Evolutionary conservation across 176 grass and related monocot genomes (phyloP).

Genomic region (Phyllostachys edulis): DNA sequence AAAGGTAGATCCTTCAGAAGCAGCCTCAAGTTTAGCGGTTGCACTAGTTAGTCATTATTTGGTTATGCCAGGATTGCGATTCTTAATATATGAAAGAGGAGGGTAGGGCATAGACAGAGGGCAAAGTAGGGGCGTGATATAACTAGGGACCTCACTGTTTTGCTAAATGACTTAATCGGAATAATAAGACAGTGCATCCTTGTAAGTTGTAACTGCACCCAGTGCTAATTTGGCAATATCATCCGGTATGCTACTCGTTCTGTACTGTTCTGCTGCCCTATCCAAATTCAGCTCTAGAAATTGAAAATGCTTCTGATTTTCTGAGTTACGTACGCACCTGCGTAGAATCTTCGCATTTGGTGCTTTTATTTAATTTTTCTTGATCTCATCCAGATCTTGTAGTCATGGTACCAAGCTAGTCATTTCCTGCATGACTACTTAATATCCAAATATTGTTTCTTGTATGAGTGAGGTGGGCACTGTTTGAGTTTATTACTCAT

Average conservation of each 20-base stretch:
- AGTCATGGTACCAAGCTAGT: background rate
- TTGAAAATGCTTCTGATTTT: background rate
- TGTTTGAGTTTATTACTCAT: background rate
- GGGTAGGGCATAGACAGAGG: background rate
- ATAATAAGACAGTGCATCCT: conserved; percentile 31
- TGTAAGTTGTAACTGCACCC: background rate
- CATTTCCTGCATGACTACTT: background rate
- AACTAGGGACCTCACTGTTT: conserved; percentile 12
- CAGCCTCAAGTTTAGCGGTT: conserved; percentile 15
- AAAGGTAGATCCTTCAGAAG: background rate
- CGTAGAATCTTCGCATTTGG: background rate
- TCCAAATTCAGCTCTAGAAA: background rate
- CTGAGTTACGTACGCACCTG: background rate
- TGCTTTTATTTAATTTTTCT: background rate
- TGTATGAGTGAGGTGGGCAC: background rate
- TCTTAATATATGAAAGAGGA: conserved; percentile 24
- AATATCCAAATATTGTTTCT: background rate
- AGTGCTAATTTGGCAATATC: background rate
- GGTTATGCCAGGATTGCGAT: conserved; percentile 24
- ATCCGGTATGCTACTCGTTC: background rate
- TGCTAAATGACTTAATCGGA: background rate
- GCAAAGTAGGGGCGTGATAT: conserved; percentile 1
- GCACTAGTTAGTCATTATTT: conserved; percentile 53
- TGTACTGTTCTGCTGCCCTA: background rate
- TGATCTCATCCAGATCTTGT: background rate